Percentiles rank a stretch among this genome's conserved stretches.
These are phyloP conservation scores for Polytolypa hystricis DNA, from an alignment of 2,329 filamentous ascomycete species.

Conservation along the genomic window DNA sequence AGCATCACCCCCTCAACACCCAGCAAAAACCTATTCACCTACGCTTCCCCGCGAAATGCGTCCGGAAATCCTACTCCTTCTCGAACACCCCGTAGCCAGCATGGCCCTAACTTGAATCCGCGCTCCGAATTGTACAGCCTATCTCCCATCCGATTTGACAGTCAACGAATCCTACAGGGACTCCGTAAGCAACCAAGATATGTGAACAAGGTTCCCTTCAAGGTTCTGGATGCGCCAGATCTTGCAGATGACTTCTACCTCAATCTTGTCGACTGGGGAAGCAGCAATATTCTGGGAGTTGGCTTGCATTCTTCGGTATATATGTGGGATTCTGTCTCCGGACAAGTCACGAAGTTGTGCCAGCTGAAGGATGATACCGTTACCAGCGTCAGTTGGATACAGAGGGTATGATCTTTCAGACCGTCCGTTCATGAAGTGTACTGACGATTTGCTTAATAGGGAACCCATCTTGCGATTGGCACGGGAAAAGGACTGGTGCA, in stretches of 20 bases:
- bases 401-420: constrained; percentile 48
- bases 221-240: constrained; percentile 92
- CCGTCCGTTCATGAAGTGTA: background rate
- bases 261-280: constrained; percentile 96
- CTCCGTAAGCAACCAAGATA: constrained; percentile 79
- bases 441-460: constrained; percentile 32
- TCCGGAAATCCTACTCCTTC: constrained; percentile 80
- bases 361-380: constrained; percentile 87
- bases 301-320: constrained; percentile 89
- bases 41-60: constrained; percentile 63
- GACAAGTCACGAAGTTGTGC: constrained; percentile 86
- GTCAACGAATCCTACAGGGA: constrained; percentile 85
- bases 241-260: constrained; percentile 96
- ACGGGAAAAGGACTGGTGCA: constrained; percentile 91
- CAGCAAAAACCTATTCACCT: constrained; percentile 93
- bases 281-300: constrained; percentile 85
- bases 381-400: constrained; percentile 96
- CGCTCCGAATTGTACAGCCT: constrained; percentile 89
- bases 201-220: constrained; percentile 94
- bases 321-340: constrained; percentile 93
- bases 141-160: constrained; percentile 84
- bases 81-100: constrained; percentile 76
- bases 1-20: constrained; percentile 84
- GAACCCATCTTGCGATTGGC: constrained; percentile 89
- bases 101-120: constrained; percentile 80